Base-by-base conservation (phyloP, 164 flowering plant genomes). In the Tetrastigma voinierianum region DNA sequence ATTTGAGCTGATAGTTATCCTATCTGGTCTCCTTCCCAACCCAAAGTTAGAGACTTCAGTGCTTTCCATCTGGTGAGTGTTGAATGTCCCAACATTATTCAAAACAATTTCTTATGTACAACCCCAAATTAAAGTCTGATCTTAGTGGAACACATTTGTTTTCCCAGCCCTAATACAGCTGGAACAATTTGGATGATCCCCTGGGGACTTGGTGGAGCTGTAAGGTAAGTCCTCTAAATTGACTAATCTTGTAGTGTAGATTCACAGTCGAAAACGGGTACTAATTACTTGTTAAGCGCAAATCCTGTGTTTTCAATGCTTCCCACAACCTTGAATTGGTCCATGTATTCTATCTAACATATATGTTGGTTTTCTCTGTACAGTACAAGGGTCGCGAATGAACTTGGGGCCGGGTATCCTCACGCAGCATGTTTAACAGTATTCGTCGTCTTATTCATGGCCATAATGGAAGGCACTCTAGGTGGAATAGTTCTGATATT, bases 301-400 rank as follows among this genome's bases (percentile, higher is more conserved):
- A n/a, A n/a, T n/a, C n/a, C n/a, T n/a, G n/a, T n/a, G n/a, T n/a
- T n/a, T n/a, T n/a, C n/a, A n/a, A 49, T 11, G 52, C 15, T n/a
- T 56, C 12, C 1, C 3, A 4, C 23, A 3, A 12, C 59, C 8
- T 3, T 56, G 16, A 17, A 18, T n/a, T n/a, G 10, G 7, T 57
- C 1, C 10, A 24, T 54, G 19, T 25, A 11, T 24, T 61, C 49
- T 11, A 2, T 21, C 11, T 13, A 59, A 59, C 13, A 48, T 48
- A 13, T 46, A n/a, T 23, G 3, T 11, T 51, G 9, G 32, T 44
- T 64, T 23, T 69, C 17, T 60, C 9, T 66, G 17, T 45, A 1
- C 67, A 92, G 97, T 71, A 88, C 96, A 47, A 69, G 97, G 61
- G 91, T 90, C 9, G 90, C 96, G 32, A 92, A 92, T 64, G 96